Evolutionary conservation across 2,329 filamentous ascomycete genomes (phyloP).

Genomic region (Diaporthe destruens): DNA sequence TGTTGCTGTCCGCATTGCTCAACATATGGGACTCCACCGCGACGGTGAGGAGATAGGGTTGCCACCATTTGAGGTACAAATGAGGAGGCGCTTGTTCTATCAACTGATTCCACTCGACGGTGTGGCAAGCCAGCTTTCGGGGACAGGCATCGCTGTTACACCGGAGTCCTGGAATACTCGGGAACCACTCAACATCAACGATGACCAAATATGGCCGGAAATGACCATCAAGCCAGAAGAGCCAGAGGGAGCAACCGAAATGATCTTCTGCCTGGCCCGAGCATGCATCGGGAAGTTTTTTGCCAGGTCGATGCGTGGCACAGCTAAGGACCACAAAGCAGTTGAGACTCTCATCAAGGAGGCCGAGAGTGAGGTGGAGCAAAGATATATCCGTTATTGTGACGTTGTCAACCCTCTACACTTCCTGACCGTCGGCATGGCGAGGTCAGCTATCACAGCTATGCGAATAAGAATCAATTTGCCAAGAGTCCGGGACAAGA

Average conservation of each 20-base stretch:
- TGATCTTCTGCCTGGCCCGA: slow-evolving; percentile 54
- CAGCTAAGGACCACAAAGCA: slow-evolving; percentile 42
- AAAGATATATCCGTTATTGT: slow-evolving; percentile 58
- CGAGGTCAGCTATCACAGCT: slow-evolving; percentile 47
- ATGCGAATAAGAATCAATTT: slow-evolving; percentile 46
- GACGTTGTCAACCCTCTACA: slow-evolving; percentile 57
- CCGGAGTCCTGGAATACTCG: slow-evolving; percentile 49
- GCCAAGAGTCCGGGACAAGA: slow-evolving; percentile 45
- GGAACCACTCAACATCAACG: slow-evolving; percentile 53
- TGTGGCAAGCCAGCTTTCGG: slow-evolving; percentile 46
- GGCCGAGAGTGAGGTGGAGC: slow-evolving; percentile 56
- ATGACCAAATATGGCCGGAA: slow-evolving; percentile 53
- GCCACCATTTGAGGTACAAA: slow-evolving; percentile 62
- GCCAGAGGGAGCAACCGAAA: slow-evolving; percentile 50
- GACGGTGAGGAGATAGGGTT: slow-evolving; percentile 55
- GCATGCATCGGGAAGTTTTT: slow-evolving; percentile 57
- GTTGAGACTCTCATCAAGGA: slow-evolving; percentile 52
- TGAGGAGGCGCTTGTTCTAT: slow-evolving; percentile 66
- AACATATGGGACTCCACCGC: slow-evolving; percentile 65
- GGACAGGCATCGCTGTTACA: slow-evolving; percentile 43
- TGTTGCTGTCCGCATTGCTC: slow-evolving; percentile 64
- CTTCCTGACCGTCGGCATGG: slow-evolving; percentile 47
- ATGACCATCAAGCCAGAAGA: slow-evolving; percentile 51
- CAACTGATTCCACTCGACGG: slow-evolving; percentile 59
- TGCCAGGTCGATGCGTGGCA: slow-evolving; percentile 37